Percentiles rank a stretch among this genome's conserved stretches.
Conservation (phyloP, 2,329 filamentous ascomycete species). For the Sporothrix phasma region DNA sequence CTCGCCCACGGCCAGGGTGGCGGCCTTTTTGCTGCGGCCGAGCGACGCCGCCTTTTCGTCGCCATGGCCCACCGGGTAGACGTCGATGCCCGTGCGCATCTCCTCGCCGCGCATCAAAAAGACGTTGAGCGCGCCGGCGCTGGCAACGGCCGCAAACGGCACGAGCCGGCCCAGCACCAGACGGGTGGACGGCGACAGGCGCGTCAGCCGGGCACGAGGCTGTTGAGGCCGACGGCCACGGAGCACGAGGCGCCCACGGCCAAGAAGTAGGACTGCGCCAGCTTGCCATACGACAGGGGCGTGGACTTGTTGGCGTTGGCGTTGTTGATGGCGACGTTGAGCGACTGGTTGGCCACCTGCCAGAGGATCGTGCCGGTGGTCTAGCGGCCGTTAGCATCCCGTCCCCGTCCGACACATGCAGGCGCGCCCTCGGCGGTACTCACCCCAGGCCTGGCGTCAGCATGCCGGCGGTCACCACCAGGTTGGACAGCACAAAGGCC, state of each 20-base stretch:
- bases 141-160: conserved; percentile 90
- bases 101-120: conserved; percentile 97
- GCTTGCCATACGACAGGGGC: conserved; percentile 67
- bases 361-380: conserved; percentile 80
- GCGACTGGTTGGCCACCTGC: conserved; percentile 94
- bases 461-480: conserved; percentile 95
- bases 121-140: conserved; percentile 84
- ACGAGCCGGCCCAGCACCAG: conserved; percentile 77
- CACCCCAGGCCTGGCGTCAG: conserved; percentile 76
- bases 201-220: conserved; percentile 74
- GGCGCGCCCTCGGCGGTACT: not conserved
- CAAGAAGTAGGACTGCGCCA: conserved; percentile 81
- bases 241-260: conserved; percentile 90
- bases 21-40: conserved; percentile 80
- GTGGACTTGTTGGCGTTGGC: conserved; percentile 98
- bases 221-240: conserved; percentile 85
- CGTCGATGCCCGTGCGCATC: conserved; percentile 84
- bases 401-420: not conserved
- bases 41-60: conserved; percentile 57
- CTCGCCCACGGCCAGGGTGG: conserved; percentile 81
- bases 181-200: conserved; percentile 63
- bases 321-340: conserved; percentile 96
- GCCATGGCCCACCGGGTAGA: conserved; percentile 56
- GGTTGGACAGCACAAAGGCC: conserved; percentile 82
- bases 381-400: conserved; percentile 43